Conservation (phyloP, 2,329 filamentous ascomycete genomes). For the Talaromyces sp. region DNA sequence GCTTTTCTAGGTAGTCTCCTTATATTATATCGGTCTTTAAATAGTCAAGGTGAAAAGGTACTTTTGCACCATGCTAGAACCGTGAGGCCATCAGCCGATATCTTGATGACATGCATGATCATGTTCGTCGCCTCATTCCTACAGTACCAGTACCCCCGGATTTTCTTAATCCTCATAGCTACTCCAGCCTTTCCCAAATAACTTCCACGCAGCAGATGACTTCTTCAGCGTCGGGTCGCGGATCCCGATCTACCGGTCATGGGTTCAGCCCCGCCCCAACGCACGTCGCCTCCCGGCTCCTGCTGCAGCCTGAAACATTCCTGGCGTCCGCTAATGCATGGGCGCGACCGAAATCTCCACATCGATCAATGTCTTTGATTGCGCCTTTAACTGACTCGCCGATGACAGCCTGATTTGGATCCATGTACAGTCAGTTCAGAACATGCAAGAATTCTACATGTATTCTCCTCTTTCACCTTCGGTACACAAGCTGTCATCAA, state of each 20-base stretch:
- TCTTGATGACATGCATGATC: background rate
- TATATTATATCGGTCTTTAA: no score
- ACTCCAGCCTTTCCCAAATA: background rate
- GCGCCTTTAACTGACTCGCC: background rate
- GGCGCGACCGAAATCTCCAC: constrained; percentile 2
- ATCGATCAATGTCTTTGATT: background rate
- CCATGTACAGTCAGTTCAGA: background rate
- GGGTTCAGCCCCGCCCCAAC: constrained; percentile 13
- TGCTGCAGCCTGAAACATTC: constrained; percentile 17
- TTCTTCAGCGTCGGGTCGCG: background rate
- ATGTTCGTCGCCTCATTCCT: background rate
- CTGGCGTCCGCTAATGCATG: constrained; percentile 13
- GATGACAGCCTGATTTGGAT: background rate
- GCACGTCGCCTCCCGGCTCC: constrained; percentile 5
- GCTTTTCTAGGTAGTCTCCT: background rate
- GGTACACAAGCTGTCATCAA: constrained; percentile 1
- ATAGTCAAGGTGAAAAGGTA: background rate
- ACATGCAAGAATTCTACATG: background rate
- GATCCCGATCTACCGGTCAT: constrained; percentile 17
- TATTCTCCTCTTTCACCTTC: background rate
- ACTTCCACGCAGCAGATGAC: constrained; percentile 6
- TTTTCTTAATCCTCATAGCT: background rate
- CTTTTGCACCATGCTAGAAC: no score
- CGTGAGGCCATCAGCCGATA: background rate
- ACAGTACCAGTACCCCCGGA: background rate